A percentile compares a stretch with the other conserved stretches of the same genome.
phyloP scores from a whole-genome alignment of 2,329 filamentous ascomycete species.

The Lachnellula occidentalis region DNA sequence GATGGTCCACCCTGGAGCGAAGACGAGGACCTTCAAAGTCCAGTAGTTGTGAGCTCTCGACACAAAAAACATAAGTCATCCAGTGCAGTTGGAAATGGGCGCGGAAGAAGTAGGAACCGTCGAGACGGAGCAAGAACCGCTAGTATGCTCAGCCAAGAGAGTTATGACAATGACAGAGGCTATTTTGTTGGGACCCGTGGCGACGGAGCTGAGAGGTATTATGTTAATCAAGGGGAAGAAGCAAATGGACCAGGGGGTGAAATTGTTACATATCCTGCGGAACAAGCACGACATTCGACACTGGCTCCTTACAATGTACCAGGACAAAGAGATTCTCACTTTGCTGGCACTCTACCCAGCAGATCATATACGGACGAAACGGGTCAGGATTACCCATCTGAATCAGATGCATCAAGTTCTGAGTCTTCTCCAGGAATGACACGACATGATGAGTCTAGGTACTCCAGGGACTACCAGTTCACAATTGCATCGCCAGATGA shows the following conservation, averaged over 20 bases:
- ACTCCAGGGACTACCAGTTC: conserved; percentile 89
- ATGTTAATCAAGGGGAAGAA: conserved; percentile 63
- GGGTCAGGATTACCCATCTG: conserved; percentile 37
- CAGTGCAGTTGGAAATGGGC: conserved; percentile 38
- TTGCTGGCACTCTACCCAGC: conserved; percentile 40
- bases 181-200: conserved; percentile 61
- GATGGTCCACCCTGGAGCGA: conserved; percentile 92
- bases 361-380: conserved; percentile 34
- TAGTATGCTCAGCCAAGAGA: conserved; percentile 42
- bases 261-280: conserved; percentile 70
- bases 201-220: conserved; percentile 70
- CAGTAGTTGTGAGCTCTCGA: conserved; percentile 73
- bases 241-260: conserved; percentile 74
- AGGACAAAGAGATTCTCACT: conserved; percentile 48
- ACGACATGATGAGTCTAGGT: conserved; percentile 68
- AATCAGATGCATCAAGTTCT: conserved; percentile 54
- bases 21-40: conserved; percentile 90
- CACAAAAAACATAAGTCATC: conserved; percentile 82
- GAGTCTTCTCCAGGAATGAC: conserved; percentile 53
- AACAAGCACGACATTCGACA: conserved; percentile 53
- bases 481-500: conserved; percentile 93
- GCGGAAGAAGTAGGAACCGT: conserved; percentile 42
- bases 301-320: conserved; percentile 39
- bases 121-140: conserved; percentile 35
- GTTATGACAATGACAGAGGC: conserved; percentile 56